Percentiles rank a stretch among this genome's conserved stretches.
Evolutionary conservation across 2,329 filamentous ascomycete species (phyloP).

Genomic region (Elsinoe necatrix): DNA sequence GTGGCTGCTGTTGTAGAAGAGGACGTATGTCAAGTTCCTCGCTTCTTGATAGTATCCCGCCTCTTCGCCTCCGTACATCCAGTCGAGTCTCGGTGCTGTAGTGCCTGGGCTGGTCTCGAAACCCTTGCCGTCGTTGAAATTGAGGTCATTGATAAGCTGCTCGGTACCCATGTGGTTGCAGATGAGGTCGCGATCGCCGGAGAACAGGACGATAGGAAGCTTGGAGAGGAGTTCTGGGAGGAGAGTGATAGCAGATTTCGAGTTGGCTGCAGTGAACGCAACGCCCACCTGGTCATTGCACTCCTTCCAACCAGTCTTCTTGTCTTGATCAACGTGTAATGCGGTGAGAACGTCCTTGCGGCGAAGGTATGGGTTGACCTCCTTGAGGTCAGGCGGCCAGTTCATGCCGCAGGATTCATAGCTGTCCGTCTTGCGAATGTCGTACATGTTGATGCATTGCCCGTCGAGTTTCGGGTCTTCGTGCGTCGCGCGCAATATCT

Average conservation of each 20-base stretch:
- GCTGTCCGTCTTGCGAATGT: conserved; percentile 73
- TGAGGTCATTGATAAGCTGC: conserved; percentile 76
- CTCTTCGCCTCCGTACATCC: conserved; percentile 81
- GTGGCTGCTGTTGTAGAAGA: conserved; percentile 92
- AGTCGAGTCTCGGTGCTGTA: conserved; percentile 84
- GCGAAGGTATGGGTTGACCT: conserved; percentile 76
- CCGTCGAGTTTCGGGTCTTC: conserved; percentile 37
- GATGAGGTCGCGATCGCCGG: conserved; percentile 86
- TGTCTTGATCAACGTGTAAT: conserved; percentile 72
- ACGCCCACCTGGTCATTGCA: conserved; percentile 71
- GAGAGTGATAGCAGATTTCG: conserved; percentile 62
- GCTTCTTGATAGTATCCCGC: conserved; percentile 93
- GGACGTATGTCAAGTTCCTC: conserved; percentile 87
- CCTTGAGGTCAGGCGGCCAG: conserved; percentile 81
- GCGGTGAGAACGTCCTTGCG: conserved; percentile 69
- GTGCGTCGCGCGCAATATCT: conserved; percentile 58
- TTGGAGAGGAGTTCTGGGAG: conserved; percentile 71
- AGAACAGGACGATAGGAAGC: conserved; percentile 78
- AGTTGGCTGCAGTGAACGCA: conserved; percentile 62
- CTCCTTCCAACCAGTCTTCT: conserved; percentile 83
- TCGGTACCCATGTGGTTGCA: conserved; percentile 97
- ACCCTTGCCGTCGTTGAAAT: conserved; percentile 85
- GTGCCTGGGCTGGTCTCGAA: conserved; percentile 82
- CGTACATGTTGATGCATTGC: conserved; percentile 91
- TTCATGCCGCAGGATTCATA: conserved; percentile 90